phyloP scores from a whole-genome alignment of 1,284 basidiomycete species.

The Microbotryum silenes-acaulis region DNA sequence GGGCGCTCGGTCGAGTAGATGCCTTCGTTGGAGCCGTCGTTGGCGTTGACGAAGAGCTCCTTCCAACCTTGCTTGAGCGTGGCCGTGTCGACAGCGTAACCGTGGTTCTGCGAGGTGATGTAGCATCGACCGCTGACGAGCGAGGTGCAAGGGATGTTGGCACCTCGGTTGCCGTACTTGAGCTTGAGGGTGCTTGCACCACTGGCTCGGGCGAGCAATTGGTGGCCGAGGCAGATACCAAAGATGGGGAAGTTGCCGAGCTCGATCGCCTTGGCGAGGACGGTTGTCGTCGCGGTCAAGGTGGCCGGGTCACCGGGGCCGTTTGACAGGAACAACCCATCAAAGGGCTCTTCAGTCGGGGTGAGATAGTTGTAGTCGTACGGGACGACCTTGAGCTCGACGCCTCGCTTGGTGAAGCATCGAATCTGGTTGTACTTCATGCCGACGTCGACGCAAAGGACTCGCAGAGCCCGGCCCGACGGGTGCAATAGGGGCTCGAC shows the following conservation, averaged over 20 bases:
- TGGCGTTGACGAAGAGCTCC: constrained; percentile 92
- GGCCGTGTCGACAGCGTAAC: constrained; percentile 82
- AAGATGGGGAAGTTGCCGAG: constrained; percentile 79
- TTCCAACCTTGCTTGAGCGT: constrained; percentile 81
- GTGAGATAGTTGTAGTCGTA: constrained; percentile 90
- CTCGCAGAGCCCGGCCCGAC: constrained; percentile 66
- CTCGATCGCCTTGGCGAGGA: constrained; percentile 65
- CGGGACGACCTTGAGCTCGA: constrained; percentile 94
- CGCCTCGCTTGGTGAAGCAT: constrained; percentile 86
- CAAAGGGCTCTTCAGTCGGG: constrained; percentile 68
- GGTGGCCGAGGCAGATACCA: constrained; percentile 98
- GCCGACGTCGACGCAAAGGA: constrained; percentile 90
- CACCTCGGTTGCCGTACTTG: constrained; percentile 99
- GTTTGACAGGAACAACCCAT: constrained; percentile 95
- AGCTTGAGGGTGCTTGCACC: constrained; percentile 94
- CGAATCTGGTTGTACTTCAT: constrained; percentile 99
- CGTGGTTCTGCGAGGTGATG: constrained; percentile 99
- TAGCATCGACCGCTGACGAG: constrained; percentile 91
- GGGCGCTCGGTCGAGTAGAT: constrained; percentile 82
- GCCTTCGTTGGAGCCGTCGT: constrained; percentile 95
- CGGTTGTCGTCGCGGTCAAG: constrained; percentile 57
- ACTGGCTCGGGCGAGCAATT: constrained; percentile 88
- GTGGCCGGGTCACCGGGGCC: constrained; percentile 95
- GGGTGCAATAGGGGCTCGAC: constrained; percentile 61
- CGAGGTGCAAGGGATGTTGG: constrained; percentile 97